phyloP scores from a whole-genome alignment of 2,329 filamentous ascomycete genomes.

The Aureobasidium lini region DNA sequence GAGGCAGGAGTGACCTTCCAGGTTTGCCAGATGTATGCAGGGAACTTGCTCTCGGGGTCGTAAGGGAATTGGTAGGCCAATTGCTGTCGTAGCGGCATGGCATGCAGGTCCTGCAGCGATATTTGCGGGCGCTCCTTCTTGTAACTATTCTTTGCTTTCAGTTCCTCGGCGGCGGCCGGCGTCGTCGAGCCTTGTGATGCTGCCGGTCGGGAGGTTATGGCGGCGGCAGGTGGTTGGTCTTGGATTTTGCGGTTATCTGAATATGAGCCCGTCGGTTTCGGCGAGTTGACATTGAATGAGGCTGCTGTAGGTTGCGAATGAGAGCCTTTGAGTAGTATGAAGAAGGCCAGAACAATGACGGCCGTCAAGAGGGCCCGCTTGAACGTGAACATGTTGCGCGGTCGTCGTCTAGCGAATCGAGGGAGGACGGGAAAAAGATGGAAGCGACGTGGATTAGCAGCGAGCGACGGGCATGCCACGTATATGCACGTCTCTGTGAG shows the following conservation, averaged over 20 bases:
- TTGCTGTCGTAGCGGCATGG: constrained; percentile 67
- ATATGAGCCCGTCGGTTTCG: constrained; percentile 30
- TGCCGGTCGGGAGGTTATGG: constrained; percentile 18
- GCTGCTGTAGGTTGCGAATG: constrained; percentile 32
- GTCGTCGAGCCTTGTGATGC: constrained; percentile 20
- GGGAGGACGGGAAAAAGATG: neutral
- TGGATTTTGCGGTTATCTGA: constrained; percentile 29
- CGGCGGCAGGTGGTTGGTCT: constrained; percentile 14
- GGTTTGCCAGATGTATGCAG: constrained; percentile 98
- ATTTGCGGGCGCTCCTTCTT: constrained; percentile 50
- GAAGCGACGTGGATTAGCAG: constrained; percentile 1
- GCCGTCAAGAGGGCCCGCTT: constrained; percentile 67
- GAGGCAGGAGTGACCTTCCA: constrained; percentile 85
- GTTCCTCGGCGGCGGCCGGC: neutral
- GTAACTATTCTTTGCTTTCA: constrained; percentile 18
- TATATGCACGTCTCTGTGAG: constrained; percentile 10
- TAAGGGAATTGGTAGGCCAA: constrained; percentile 92
- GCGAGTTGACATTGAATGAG: constrained; percentile 25
- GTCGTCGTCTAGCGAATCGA: neutral
- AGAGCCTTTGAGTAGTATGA: constrained; percentile 61
- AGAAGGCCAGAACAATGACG: constrained; percentile 58
- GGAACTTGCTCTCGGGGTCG: constrained; percentile 80
- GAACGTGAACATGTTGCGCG: constrained; percentile 62
- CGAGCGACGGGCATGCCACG: constrained; percentile 8
- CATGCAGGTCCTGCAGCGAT: constrained; percentile 60